Base-by-base conservation (phyloP, 148 eudicot genomes). In the Chenopodium formosanum region DNA sequence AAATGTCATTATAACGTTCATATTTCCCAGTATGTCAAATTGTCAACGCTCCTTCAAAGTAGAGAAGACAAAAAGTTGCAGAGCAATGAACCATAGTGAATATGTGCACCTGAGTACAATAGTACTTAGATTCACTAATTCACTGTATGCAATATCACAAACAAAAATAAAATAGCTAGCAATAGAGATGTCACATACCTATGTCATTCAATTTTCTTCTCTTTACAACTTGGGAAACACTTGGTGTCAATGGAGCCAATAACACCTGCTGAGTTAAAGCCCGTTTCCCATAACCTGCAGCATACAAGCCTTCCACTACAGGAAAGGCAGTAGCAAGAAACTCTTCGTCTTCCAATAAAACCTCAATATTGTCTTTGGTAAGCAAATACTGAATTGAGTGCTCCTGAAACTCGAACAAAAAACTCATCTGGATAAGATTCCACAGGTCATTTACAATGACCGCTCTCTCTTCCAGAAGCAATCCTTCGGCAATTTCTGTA, bases 341-440 rank as follows among this genome's bases (percentile, higher is more conserved):
- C 68, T n/a, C 74, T 46, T 78, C 81, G 73, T 83, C 85, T 78
- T 83, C 85, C 7, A 16, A 10, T 50, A 32, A 50, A 73, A 83
- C 32, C 81, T 83, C 81, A 20, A 78, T 65, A 65, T 78, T 83
- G 27, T 78, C 85, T 63, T 52, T 72, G 48, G 78, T 73, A 78
- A 83, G 85, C 76, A 78, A 75, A 78, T 78, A 83, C 53, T 75
- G 73, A 64, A 83, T 29, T 2, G 81, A 83, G 0, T 78, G 74
- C 68, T 83, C 81, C 50, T 83, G 72, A 73, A 83, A 83, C 13
- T 78, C 85, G 50, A 63, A 48, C 62, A 83, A 64, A 52, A 78
- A 83, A 63, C 78, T 81, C 78, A 83, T 53, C 67, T 83, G 81
- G 74, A 83, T 83, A 12, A 83, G 68, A 73, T 83, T 78, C 67